phyloP scores from a whole-genome alignment of 176 grass and related monocot genomes.

The Stipa capillata region DNA sequence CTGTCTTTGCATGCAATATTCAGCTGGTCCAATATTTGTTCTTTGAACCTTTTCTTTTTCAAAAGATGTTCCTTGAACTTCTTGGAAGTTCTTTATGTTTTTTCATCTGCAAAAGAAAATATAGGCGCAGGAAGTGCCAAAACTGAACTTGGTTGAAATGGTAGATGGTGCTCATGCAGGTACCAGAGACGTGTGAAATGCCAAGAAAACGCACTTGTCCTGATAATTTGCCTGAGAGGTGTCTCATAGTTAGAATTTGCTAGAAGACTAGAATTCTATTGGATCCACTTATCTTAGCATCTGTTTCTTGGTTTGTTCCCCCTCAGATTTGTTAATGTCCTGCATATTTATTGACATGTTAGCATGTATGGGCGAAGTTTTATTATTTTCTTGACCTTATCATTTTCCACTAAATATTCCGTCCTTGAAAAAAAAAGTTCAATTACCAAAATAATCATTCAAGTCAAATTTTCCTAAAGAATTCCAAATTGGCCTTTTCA shows the following conservation, averaged over 20 bases:
- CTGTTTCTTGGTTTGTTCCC: background rate
- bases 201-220: too few relatives aligned
- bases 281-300: background rate
- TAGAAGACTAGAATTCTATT: background rate
- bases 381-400: background rate
- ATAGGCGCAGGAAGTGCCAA: background rate
- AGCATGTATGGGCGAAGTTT: background rate
- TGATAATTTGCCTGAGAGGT: background rate
- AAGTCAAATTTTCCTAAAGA: background rate
- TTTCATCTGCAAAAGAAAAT: slow-evolving; percentile 9
- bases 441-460: background rate
- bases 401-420: background rate
- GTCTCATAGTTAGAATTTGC: background rate
- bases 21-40: background rate
- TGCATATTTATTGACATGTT: background rate
- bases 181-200: too few relatives aligned
- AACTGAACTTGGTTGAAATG: background rate
- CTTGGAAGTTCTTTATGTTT: background rate
- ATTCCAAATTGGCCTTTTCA: background rate
- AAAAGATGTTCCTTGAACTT: background rate
- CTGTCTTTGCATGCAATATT: slow-evolving; percentile 12
- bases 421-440: background rate
- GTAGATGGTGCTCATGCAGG: too few relatives aligned
- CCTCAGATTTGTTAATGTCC: background rate
- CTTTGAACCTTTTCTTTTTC: too few relatives aligned